Evolutionary conservation across 306 rosid species (phyloP).

Genomic region (Vicia faba): DNA sequence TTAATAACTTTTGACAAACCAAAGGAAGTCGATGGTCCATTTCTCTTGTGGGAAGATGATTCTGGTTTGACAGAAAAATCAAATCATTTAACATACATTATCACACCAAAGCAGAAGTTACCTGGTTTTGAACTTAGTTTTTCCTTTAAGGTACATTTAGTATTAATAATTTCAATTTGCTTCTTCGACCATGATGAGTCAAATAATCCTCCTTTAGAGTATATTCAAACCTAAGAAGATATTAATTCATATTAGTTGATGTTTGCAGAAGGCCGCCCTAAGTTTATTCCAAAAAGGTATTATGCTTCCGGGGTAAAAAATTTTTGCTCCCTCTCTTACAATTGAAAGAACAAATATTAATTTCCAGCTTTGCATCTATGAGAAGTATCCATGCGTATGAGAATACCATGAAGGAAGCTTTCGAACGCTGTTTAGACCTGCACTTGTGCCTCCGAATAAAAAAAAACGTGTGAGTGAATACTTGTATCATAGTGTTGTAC

Average conservation of each 20-base stretch:
- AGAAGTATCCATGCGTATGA: conserved; percentile 91
- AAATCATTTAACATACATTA: conserved; percentile 77
- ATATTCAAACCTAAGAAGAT: too few relatives aligned
- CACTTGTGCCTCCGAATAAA: conserved; percentile 87
- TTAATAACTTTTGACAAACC: conserved; percentile 66
- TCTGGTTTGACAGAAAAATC: conserved; percentile 65
- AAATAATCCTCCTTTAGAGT: conserved; percentile 84
- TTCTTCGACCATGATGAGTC: conserved; percentile 87
- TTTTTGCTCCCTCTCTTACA: not conserved
- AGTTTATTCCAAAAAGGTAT: conserved; percentile 83
- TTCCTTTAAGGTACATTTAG: conserved; percentile 23
- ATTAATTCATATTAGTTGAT: conserved; percentile 74
- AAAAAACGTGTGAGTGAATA: conserved; percentile 79
- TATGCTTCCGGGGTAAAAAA: conserved; percentile 5
- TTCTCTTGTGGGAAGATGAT: conserved; percentile 88
- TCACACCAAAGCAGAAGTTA: conserved; percentile 83
- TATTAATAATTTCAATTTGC: conserved; percentile 8
- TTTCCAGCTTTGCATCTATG: conserved; percentile 69
- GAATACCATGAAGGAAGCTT: conserved; percentile 70
- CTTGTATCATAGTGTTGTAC: not conserved
- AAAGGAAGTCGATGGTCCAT: conserved; percentile 67
- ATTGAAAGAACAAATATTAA: conserved; percentile 31
- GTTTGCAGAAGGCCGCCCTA: conserved; percentile 91
- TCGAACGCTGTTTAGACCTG: conserved; percentile 88
- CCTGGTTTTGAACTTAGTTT: conserved; percentile 59